phyloP scores from a whole-genome alignment of 2,329 filamentous ascomycete species.

The Trichoderma atroviride region DNA sequence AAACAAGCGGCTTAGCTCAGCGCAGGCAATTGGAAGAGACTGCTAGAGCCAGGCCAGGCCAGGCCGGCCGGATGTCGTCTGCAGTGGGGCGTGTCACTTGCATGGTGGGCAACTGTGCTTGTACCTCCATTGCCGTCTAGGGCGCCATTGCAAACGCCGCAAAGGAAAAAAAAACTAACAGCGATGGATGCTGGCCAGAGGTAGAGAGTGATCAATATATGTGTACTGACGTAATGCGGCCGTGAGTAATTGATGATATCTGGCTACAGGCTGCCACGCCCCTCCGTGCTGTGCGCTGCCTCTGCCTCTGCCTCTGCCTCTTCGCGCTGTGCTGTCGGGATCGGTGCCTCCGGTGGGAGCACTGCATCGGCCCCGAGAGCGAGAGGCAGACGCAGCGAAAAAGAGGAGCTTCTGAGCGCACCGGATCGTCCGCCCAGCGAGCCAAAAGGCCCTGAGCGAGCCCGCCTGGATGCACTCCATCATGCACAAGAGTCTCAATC shows the following conservation, averaged over 20 bases:
- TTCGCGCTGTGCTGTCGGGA: background rate
- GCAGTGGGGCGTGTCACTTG: conserved; percentile 32
- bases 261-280: background rate
- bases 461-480: background rate
- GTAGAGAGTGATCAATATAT: background rate
- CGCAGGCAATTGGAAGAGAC: background rate
- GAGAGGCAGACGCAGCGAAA: background rate
- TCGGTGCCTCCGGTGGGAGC: conserved; percentile 17
- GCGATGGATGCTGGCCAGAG: background rate
- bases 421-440: conserved; percentile 17
- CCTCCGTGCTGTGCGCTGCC: conserved; percentile 13
- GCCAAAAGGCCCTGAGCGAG: background rate
- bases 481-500: background rate
- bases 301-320: background rate
- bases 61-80: conserved; percentile 41
- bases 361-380: conserved; percentile 21
- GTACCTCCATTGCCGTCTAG: background rate
- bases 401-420: background rate
- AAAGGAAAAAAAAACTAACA: background rate
- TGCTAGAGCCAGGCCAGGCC: conserved; percentile 32
- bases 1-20: conserved; percentile 14
- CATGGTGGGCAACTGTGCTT: background rate
- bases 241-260: too few relatives aligned
- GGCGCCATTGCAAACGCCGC: conserved; percentile 5
- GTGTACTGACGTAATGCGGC: background rate